phyloP scores from a whole-genome alignment of 495 filamentous ascomycete species.

The Delitschia confertaspora region DNA sequence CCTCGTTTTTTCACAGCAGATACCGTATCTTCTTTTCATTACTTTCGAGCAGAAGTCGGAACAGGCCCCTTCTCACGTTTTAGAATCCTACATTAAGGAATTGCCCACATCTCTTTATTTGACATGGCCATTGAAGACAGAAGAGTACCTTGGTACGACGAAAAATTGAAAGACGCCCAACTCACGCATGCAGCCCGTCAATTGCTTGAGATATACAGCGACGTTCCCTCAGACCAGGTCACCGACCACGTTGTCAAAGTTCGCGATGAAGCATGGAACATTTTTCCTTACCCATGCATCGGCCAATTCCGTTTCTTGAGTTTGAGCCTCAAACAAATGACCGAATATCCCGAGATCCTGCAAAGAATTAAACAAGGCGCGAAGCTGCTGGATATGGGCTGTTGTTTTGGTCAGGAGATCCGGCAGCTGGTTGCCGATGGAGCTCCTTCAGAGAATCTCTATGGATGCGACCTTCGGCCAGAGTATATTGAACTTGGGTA shows the following conservation, averaged over 20 bases:
- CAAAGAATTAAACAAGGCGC: constrained; percentile 3
- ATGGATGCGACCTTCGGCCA: constrained; percentile 37
- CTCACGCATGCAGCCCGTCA: constrained; percentile 1
- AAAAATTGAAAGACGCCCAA: background rate
- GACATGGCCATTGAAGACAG: too few species aligned
- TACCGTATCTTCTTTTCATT: too few species aligned
- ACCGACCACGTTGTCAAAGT: constrained; percentile 3
- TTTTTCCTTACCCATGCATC: constrained; percentile 20
- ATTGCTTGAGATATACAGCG: constrained; percentile 12
- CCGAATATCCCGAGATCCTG: constrained; percentile 7
- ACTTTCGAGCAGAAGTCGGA: too few species aligned
- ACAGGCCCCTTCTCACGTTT: too few species aligned
- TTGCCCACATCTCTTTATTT: too few species aligned
- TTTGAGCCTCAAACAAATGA: constrained; percentile 1
- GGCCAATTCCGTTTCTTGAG: constrained; percentile 11
- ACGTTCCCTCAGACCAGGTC: constrained; percentile 7
- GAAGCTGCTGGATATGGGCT: constrained; percentile 14
- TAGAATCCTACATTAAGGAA: too few species aligned
- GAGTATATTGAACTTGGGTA: constrained; percentile 42
- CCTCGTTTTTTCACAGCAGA: too few species aligned
- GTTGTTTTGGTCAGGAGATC: constrained; percentile 21
- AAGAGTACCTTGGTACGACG: constrained; percentile 12
- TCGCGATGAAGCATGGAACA: constrained; percentile 8
- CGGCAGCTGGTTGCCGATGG: constrained; percentile 22
- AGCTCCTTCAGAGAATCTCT: constrained; percentile 29